A percentile compares a stretch with the other conserved stretches of the same genome.
Conservation (phyloP, 2,329 filamentous ascomycete genomes). For the Aspergillus pseudonomiae region DNA sequence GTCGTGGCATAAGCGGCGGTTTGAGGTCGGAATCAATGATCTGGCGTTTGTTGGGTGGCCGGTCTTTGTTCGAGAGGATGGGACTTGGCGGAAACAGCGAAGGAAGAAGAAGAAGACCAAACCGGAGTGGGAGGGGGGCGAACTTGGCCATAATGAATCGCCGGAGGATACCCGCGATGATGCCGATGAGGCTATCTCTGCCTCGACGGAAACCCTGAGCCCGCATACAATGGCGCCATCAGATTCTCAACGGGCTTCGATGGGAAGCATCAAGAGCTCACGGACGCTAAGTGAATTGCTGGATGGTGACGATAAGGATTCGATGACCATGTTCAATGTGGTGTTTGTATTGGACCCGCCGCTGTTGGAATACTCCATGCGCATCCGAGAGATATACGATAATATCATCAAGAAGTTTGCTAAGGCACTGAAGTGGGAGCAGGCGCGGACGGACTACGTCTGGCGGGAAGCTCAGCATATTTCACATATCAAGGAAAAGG, state of each 20-base stretch:
- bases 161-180: conserved; percentile 39
- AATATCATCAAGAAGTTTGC: conserved; percentile 91
- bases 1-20: conserved; percentile 77
- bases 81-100: conserved; percentile 72
- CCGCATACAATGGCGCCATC: conserved; percentile 24
- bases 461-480: conserved; percentile 89
- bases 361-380: conserved; percentile 71
- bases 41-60: conserved; percentile 81
- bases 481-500: conserved; percentile 77
- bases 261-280: conserved; percentile 24
- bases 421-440: conserved; percentile 89
- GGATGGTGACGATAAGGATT: conserved; percentile 51
- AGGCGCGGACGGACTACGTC: conserved; percentile 86
- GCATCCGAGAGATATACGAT: conserved; percentile 78
- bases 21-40: conserved; percentile 80
- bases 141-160: conserved; percentile 41
- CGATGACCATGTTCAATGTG: conserved; percentile 97
- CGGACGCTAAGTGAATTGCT: conserved; percentile 27
- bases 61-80: conserved; percentile 77
- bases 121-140: conserved; percentile 33
- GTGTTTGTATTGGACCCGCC: conserved; percentile 88
- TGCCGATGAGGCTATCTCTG: conserved; percentile 33
- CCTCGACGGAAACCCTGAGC: conserved; percentile 32
- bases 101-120: conserved; percentile 47
- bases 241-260: conserved; percentile 28